These are phyloP conservation scores for Calonectria ilicicola DNA, from an alignment of 2,329 filamentous ascomycete species.

Conservation along the genomic window DNA sequence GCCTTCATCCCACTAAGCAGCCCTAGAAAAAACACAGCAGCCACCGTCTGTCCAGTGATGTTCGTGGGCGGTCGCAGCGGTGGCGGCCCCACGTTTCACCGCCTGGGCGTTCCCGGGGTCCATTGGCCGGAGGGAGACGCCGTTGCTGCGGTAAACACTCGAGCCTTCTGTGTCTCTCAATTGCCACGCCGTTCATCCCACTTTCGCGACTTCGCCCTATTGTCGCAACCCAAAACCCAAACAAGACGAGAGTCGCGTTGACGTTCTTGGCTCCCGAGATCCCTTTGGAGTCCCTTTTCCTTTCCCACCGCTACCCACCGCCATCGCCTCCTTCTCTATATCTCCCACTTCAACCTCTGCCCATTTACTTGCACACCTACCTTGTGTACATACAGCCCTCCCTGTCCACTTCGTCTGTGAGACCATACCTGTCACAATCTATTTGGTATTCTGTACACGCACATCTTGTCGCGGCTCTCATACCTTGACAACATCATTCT, in stretches of 20 bases:
- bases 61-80: constrained; percentile 5
- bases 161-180: constrained; percentile 19
- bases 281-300: constrained; percentile 2
- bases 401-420: neutral
- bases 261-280: neutral
- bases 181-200: constrained; percentile 26
- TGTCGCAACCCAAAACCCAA: constrained; percentile 13
- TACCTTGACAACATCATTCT: constrained; percentile 21
- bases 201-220: neutral
- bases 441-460: neutral
- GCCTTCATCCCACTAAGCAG: neutral
- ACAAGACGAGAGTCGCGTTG: constrained; percentile 6
- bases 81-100: constrained; percentile 38
- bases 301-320: constrained; percentile 22
- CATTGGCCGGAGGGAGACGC: constrained; percentile 34
- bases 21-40: constrained; percentile 11
- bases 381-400: constrained; percentile 24
- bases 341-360: neutral
- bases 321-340: constrained; percentile 20
- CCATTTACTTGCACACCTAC: constrained; percentile 8
- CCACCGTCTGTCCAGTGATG: constrained; percentile 4
- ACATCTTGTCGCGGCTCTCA: constrained; percentile 11
- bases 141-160: constrained; percentile 50
- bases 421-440: neutral
- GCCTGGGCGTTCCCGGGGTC: constrained; percentile 18